A percentile compares a stretch with the other conserved stretches of the same genome.
Conservation (phyloP, 2,329 filamentous ascomycete species). For the Zalaria obscura region DNA sequence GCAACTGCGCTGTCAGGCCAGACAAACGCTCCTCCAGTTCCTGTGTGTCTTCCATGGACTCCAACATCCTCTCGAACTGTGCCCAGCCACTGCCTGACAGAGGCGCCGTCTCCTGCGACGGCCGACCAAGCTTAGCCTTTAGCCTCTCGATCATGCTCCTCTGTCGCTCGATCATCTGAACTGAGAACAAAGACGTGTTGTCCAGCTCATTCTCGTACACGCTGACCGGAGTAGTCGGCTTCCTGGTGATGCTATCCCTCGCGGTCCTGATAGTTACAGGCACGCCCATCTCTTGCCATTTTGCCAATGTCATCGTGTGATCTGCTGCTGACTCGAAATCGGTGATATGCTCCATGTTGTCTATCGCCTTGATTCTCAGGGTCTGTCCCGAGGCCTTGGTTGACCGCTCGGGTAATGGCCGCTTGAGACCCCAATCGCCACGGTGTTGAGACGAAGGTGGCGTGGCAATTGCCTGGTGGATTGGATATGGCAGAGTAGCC, state of each 20-base stretch:
- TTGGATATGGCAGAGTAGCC: conserved; percentile 67
- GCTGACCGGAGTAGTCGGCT: conserved; percentile 10
- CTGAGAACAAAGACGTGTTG: conserved; percentile 20
- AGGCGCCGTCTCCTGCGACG: conserved; percentile 8
- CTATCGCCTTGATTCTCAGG: conserved; percentile 62
- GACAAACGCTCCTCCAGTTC: background rate
- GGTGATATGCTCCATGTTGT: conserved; percentile 77
- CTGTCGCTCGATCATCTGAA: background rate
- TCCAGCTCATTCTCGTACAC: conserved; percentile 29
- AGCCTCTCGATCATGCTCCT: background rate
- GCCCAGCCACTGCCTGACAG: background rate
- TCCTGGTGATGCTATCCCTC: conserved; percentile 8
- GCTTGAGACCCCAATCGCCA: conserved; percentile 90
- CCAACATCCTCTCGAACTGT: background rate
- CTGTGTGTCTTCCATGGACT: background rate
- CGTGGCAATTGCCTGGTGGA: conserved; percentile 67
- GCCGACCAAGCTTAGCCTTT: background rate
- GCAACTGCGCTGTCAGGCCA: background rate
- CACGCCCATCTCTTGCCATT: conserved; percentile 72
- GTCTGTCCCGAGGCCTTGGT: conserved; percentile 59
- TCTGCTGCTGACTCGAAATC: conserved; percentile 76
- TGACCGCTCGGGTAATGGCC: conserved; percentile 62
- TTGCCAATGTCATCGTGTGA: conserved; percentile 65
- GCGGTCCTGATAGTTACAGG: conserved; percentile 43
- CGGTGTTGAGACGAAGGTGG: conserved; percentile 55